Evolutionary conservation across 768 basidiomycete genomes (phyloP).

Genomic region (Mycena galericulata): DNA sequence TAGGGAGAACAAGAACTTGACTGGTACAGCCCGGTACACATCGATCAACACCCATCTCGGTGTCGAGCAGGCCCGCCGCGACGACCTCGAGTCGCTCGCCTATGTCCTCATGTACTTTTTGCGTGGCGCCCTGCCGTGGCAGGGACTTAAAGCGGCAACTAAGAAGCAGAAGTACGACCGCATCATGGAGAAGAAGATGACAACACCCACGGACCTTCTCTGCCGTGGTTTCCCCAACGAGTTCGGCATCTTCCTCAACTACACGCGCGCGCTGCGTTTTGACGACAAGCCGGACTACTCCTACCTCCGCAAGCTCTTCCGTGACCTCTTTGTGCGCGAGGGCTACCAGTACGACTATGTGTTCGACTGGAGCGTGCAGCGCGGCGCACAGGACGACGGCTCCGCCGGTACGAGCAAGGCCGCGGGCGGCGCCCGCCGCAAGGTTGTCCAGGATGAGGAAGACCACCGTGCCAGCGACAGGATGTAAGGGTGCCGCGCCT

Average conservation of each 20-base stretch:
- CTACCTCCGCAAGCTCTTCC: constrained; percentile 99
- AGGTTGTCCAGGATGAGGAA: constrained; percentile 88
- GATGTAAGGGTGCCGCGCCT: constrained; percentile 68
- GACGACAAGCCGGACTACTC: constrained; percentile 99
- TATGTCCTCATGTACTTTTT: constrained; percentile 99
- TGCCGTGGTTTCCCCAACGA: constrained; percentile 99
- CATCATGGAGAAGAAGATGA: constrained; percentile 99
- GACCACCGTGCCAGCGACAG: constrained; percentile 86
- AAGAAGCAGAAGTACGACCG: constrained; percentile 99
- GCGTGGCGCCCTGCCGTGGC: constrained; percentile 97
- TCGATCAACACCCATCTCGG: constrained; percentile 99
- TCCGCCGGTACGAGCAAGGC: constrained; percentile 71
- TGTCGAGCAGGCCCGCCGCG: constrained; percentile 97
- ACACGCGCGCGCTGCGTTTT: constrained; percentile 98
- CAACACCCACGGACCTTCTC: constrained; percentile 94
- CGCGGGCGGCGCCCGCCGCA: constrained; percentile 72
- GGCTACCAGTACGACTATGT: constrained; percentile 99
- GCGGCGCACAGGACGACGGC: constrained; percentile 75
- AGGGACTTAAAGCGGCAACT: constrained; percentile 98
- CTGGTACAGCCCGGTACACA: constrained; percentile 98
- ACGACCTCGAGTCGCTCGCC: constrained; percentile 97
- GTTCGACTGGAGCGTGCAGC: constrained; percentile 97
- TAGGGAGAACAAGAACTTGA: constrained; percentile 99
- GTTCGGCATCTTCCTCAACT: constrained; percentile 99
- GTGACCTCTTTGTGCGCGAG: constrained; percentile 95